These are phyloP conservation scores for Wickerhamomyces ciferrii DNA, from an alignment of 805 yeast species.

Conservation along the genomic window DNA sequence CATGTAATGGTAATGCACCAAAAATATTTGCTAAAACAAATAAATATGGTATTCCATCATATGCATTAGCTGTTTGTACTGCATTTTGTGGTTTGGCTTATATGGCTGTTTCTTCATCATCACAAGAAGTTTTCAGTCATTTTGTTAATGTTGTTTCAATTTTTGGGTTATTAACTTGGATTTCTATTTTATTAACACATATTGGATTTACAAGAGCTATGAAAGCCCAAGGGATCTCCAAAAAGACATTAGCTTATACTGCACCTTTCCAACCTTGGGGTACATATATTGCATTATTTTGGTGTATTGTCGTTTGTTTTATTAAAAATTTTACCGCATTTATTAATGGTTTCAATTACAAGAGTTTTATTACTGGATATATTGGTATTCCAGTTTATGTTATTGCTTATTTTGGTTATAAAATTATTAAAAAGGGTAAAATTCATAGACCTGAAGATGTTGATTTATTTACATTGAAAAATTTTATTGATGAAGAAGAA, in stretches of 20 bases:
- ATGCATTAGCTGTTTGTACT: constrained; percentile 43
- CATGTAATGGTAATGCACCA: constrained; percentile 75
- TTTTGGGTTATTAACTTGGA: constrained; percentile 73
- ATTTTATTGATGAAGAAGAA: constrained; percentile 29
- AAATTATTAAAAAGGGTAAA: constrained; percentile 46
- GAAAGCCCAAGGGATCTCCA: constrained; percentile 60
- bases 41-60: constrained; percentile 66
- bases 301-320: constrained; percentile 51
- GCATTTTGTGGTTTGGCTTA: constrained; percentile 60
- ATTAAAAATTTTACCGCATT: constrained; percentile 73
- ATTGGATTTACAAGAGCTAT: constrained; percentile 61
- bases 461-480: constrained; percentile 51
- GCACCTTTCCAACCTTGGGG: constrained; percentile 73
- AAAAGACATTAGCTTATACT: constrained; percentile 47
- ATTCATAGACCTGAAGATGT: constrained; percentile 48
- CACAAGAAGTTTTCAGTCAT: constrained; percentile 56
- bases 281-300: constrained; percentile 47
- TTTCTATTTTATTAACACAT: constrained; percentile 63
- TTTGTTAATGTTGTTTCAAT: constrained; percentile 76
- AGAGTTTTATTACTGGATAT: constrained; percentile 71
- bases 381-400: constrained; percentile 59
- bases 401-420: constrained; percentile 52
- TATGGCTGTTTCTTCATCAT: constrained; percentile 57
- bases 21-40: constrained; percentile 57
- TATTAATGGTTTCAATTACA: constrained; percentile 55